A percentile compares a stretch with the other conserved stretches of the same genome.
These are phyloP conservation scores for Anthracocystis walkeri DNA, from an alignment of 1,284 basidiomycete species.

Conservation along the genomic window DNA sequence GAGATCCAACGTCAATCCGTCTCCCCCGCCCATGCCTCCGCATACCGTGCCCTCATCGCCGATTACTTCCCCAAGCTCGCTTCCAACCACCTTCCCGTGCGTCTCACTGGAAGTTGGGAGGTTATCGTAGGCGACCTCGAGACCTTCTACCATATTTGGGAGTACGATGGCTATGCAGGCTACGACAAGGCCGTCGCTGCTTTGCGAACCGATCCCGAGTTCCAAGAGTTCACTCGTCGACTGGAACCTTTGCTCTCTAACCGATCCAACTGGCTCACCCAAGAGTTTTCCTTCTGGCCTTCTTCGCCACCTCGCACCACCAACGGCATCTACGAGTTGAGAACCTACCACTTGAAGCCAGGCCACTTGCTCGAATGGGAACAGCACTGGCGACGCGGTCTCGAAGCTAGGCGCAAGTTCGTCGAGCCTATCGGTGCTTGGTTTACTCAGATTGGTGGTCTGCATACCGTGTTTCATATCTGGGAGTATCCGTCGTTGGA, in stretches of 20 bases:
- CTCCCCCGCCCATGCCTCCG: constrained; percentile 52
- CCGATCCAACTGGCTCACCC: constrained; percentile 65
- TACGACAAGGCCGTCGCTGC: constrained; percentile 57
- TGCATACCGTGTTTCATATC: constrained; percentile 68
- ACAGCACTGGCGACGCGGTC: constrained; percentile 64
- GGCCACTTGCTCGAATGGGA: constrained; percentile 67
- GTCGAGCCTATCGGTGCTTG: constrained; percentile 67
- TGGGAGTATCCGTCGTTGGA: constrained; percentile 67
- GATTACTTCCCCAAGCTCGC: constrained; percentile 58
- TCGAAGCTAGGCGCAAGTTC: constrained; percentile 64
- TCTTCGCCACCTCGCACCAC: constrained; percentile 44
- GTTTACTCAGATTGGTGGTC: constrained; percentile 65
- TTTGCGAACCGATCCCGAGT: constrained; percentile 38
- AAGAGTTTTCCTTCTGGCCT: constrained; percentile 68
- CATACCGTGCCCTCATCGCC: constrained; percentile 54
- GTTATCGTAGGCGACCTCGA: constrained; percentile 66
- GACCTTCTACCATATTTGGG: constrained; percentile 68
- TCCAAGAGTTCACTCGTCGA: constrained; percentile 36
- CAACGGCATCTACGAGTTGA: constrained; percentile 60
- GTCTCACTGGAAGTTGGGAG: constrained; percentile 62
- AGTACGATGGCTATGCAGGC: constrained; percentile 65
- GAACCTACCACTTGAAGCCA: constrained; percentile 66
- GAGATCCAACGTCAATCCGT: constrained; percentile 65
- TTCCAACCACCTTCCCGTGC: constrained; percentile 39
- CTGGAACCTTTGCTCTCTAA: constrained; percentile 45